Base-by-base conservation (phyloP, 176 grass and related monocot genomes). In the Stipa capillata region DNA sequence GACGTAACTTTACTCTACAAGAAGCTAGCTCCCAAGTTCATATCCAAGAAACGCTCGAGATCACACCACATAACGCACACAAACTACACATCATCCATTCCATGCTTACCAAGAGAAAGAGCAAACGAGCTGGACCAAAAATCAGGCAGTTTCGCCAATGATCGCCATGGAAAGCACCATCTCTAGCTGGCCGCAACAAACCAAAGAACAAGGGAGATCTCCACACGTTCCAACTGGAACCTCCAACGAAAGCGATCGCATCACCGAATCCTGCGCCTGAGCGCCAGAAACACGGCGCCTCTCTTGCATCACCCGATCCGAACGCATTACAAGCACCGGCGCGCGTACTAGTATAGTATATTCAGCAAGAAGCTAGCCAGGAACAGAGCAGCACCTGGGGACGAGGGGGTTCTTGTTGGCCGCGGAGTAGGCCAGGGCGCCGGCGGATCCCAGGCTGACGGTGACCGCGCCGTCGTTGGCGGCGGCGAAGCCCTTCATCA, bases 391-490 rank as follows among this genome's bases (percentile, higher is more conserved):
- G 39, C 68, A 94, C 89, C 91, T 92, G 24, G 94, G 87, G 20
- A 92, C 85, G 17, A 97, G 87, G 8, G 85, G 91, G 85, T 73
- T 97, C 56, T 89, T 83, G 61, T 88, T 90, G 52, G 57, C 79
- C 10, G 72, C 45, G 20, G 90, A 83, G 78, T 92, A 90, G 12
- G 89, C 89, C 32, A 97, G 82, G 73, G 89, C 91, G 23, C 89
- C 91, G 16, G 89, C 73, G 12, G 94, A 45, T 4, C 87, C 91
- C 15, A 97, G 80, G 74, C 82, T 89, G 79, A 97, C 78, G 77
- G 87, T 94, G 71, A 97, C 91, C 13, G 89, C 82, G 25, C 79
- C 84, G 65, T 90, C 89, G 76, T 77, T 76, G 0, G 65, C 57
- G 3, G 33, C 63, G 25, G 84, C 34, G 85, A 97, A 97, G 65